Evolutionary conservation across 148 eudicot genomes (phyloP).

Genomic region (Mesembryanthemum crystallinum): DNA sequence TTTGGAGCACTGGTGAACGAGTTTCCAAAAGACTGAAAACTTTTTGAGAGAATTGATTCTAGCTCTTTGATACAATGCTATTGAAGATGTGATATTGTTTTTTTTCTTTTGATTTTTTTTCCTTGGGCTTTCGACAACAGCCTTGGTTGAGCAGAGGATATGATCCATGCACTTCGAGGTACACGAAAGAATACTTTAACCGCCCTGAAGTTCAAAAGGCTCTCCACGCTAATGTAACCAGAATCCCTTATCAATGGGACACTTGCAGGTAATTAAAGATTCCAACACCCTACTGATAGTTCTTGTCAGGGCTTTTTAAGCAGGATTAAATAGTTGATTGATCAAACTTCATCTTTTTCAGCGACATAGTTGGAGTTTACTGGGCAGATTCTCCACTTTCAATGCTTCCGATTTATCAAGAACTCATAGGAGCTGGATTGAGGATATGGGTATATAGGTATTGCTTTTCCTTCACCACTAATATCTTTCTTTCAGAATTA

Average conservation of each 20-base stretch:
- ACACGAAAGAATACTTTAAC: constrained; percentile 75
- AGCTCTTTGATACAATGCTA: too few relatives aligned
- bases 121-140: constrained; percentile 38
- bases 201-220: constrained; percentile 87
- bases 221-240: constrained; percentile 70
- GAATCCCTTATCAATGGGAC: constrained; percentile 65
- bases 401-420: constrained; percentile 89
- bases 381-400: constrained; percentile 90
- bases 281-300: background rate
- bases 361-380: constrained; percentile 69
- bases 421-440: constrained; percentile 74
- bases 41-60: too few relatives aligned
- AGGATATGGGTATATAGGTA: constrained; percentile 95
- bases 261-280: constrained; percentile 71
- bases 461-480: background rate
- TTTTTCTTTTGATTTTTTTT: too few relatives aligned
- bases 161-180: constrained; percentile 91
- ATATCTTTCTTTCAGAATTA: too few relatives aligned
- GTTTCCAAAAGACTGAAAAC: too few relatives aligned
- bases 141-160: constrained; percentile 97
- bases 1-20: too few relatives aligned
- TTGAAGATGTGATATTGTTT: background rate
- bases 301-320: background rate
- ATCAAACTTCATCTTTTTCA: constrained; percentile 27
- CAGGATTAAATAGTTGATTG: background rate